Evolutionary conservation across 768 basidiomycete genomes (phyloP), one percentile per base, ranked within the genome.

Genomic region (Termitomyces sp.): DNA sequence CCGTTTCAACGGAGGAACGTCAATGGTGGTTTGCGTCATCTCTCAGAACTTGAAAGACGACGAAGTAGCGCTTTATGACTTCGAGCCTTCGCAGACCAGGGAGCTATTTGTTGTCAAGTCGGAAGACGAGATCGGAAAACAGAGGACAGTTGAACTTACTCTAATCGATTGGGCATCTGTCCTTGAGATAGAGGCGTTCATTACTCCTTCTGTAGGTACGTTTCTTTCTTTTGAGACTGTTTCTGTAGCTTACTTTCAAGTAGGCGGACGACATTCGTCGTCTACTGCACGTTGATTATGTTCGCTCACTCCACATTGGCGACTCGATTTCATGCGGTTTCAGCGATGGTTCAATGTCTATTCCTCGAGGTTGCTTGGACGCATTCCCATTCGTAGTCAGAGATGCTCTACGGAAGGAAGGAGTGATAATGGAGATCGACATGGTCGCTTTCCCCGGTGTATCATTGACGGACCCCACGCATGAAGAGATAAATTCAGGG

Each of bases 321-420:
- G 59, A 60, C 43, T 60, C 59, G 5, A 56, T 56, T 30, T 56
- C 59, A 2, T 60, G 59, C 33, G 54, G 55, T 13, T 60, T 52
- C 32, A 56, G 36, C 24, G 51, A 56, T 43, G 59, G 55, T 24
- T 60, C 49, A 12, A 30, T 6, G 12, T 22, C 37, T 20, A 42
- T 60, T 8, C 44, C 59, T n/a, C 47, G 55, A 27, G 59, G 55
- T 7, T 60, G 59, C 50, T 34, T 60, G 50, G 55, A 56, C 7
- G 50, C 50, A 24, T 60, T 60, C 43, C 59, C 54, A 24, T 60
- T 56, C 37, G 16, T 60, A 24, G 37, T 44, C 3, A 52, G 55
- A 53, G 59, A 60, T 32, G 14, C 42, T 30, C n/a, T 60, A 46
- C 54, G 55, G 39, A 60, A 53, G 22, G 30, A 52, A 12, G 55